Evolutionary conservation across 2,329 filamentous ascomycete genomes (phyloP), one percentile per base, ranked within the genome.

Genomic region (Zymoseptoria pseudotritici): DNA sequence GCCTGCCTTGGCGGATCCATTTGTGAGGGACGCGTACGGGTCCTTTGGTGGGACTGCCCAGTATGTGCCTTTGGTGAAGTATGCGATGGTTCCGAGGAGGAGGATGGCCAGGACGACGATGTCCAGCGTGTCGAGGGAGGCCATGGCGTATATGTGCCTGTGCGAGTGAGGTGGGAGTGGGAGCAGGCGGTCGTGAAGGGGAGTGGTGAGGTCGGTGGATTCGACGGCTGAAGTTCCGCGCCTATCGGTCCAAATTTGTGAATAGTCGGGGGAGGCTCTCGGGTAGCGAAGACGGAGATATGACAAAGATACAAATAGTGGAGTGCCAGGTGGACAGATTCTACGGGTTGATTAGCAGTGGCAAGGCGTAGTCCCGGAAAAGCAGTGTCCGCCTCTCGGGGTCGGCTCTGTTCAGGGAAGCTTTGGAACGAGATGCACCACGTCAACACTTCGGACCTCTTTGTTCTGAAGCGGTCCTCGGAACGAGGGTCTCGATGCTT

Each of bases 31-130:
- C 67, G 90, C 89, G 76, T 96, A 96, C 22, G 93, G 90, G 74
- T 97, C 91, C 73, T 94, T 94, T 7, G 36, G 36, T 66, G 84
- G 83, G 56, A 96, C 83, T 26, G 84, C 92, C 92, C 92, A 99
- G 76, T 94, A 87, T 66, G 88, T 94, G 71, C 94, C 94, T 75
- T 99, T 99, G 67, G 94, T 97, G 78, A 99, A 96, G 79, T 97
- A 99, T 72, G 93, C 94, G 62, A 92, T 74, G 54, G 91, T 97
- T 67, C 91, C 94, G 60, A 95, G 75, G 58, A 97, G 83, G 69
- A 99, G 87, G 60, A 85, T 85, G 63, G 86, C 85, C 67, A 99
- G 89, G 82, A 99, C 94, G 71, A 96, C 77, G 70, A 97, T 83
- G 83, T 99, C 94, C 79, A 99, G 81, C 24, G 91, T 96, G 75